These are phyloP conservation scores for Acorus gramineus DNA, from an alignment of 106 monocot species.

Conservation along the genomic window DNA sequence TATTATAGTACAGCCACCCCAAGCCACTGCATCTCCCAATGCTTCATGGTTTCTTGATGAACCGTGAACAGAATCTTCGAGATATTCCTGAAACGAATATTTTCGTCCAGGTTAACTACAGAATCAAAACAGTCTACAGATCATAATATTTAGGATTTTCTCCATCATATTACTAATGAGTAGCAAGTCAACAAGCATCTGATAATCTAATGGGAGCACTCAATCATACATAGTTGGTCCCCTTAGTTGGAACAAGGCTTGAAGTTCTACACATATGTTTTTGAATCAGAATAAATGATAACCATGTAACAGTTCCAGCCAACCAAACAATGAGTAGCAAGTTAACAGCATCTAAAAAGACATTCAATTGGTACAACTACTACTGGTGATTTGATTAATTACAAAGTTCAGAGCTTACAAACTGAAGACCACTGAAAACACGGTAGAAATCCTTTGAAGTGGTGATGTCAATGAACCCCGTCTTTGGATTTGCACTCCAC, in stretches of 20 bases:
- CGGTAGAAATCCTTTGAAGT: slow-evolving; percentile 97
- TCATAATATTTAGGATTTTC: too few species aligned
- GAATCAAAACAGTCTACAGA: too few species aligned
- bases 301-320: too few species aligned
- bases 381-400: neutral
- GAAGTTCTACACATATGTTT: too few species aligned
- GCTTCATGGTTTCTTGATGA: slow-evolving; percentile 40
- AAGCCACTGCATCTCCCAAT: slow-evolving; percentile 88
- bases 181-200: too few species aligned
- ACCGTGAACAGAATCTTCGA: slow-evolving; percentile 57
- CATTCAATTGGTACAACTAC: neutral
- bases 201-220: too few species aligned
- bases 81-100: slow-evolving; percentile 38
- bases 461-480: slow-evolving; percentile 93
- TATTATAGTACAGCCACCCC: slow-evolving; percentile 95
- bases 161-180: too few species aligned
- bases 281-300: too few species aligned
- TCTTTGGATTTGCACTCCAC: slow-evolving; percentile 86
- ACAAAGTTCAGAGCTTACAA: slow-evolving; percentile 41
- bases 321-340: too few species aligned
- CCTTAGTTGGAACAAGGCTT: too few species aligned
- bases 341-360: neutral
- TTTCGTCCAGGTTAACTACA: neutral
- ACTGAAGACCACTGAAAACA: slow-evolving; percentile 93
- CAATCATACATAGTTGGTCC: too few species aligned